A percentile compares a stretch with the other conserved stretches of the same genome.
Conservation (phyloP, 805 yeast species). For the Lipomyces mesembrius region DNA sequence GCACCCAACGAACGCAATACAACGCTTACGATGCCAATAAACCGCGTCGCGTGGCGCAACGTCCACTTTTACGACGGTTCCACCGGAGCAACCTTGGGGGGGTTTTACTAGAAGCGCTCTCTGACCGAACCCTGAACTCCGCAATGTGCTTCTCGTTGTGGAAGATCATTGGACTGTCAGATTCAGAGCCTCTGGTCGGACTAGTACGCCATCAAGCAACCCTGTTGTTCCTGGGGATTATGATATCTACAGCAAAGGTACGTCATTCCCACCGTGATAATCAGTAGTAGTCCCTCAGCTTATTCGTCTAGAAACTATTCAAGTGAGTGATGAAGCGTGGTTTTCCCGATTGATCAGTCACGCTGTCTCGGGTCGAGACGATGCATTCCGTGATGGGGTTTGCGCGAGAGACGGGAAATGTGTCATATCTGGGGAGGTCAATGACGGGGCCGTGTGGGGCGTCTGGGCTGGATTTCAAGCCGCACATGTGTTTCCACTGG, state of each 20-base stretch:
- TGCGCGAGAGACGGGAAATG: slow-evolving; percentile 6
- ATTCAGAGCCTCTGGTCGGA: not conserved
- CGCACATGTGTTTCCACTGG: slow-evolving; percentile 2
- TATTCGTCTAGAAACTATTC: slow-evolving; percentile 1
- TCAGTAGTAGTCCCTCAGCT: not conserved
- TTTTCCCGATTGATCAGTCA: slow-evolving; percentile 2
- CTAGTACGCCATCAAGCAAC: not conserved
- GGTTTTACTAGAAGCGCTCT: slow-evolving; percentile 5
- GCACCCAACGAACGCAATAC: not conserved
- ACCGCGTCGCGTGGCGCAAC: slow-evolving; percentile 6
- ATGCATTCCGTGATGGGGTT: slow-evolving; percentile 4
- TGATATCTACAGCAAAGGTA: slow-evolving; percentile 7
- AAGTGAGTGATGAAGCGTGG: slow-evolving; percentile 6
- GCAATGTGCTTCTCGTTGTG: slow-evolving; percentile 3
- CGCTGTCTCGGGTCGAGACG: slow-evolving; percentile 4
- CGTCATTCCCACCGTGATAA: not conserved
- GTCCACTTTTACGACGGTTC: slow-evolving; percentile 6
- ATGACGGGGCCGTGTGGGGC: not conserved
- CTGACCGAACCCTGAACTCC: slow-evolving; percentile 1
- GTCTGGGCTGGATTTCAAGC: slow-evolving; percentile 9
- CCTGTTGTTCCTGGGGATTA: not conserved
- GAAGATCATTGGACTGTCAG: not conserved
- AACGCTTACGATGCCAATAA: slow-evolving; percentile 3
- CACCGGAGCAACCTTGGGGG: slow-evolving; percentile 8
- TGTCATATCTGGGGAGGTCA: slow-evolving; percentile 4